Evolutionary conservation across 2,329 filamentous ascomycete genomes (phyloP), one percentile per base, ranked within the genome.

Genomic region (Mycosphaerella arachidis): DNA sequence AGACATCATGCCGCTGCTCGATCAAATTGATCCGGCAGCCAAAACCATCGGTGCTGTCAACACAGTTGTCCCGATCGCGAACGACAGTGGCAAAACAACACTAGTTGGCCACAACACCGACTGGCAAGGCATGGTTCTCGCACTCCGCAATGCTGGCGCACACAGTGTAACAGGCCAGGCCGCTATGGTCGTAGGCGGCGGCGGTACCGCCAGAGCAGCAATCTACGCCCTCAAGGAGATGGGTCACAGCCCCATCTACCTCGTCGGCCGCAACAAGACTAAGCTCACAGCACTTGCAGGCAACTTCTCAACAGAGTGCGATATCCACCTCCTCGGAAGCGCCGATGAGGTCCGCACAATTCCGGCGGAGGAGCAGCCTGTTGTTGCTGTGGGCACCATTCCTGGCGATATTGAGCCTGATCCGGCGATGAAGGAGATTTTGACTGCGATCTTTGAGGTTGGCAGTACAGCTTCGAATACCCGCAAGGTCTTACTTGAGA

Each of bases 41-140:
- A 84, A 84, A 64, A 80, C 85, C 31, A 97, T 99, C 63, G 94
- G 94, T 24, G 94, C 94, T 3, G 89, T 97, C 64, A 99, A 99
- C 78, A 99, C 94, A 18, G 88, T 99, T 69, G 85, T 96, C 30
- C 87, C 89, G 0, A 66, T 66, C 13, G 71, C 72, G 29, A 72
- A 76, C 7, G 78, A 74, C 3, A 61, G 68, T 18, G 76, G 53
- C 66, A 75, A 67, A 66, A 78, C 64, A 4, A 61, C 68, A 30
- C 84, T 97, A 3, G 74, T 90, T 16, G 94, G 94, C 48, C 90
- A 92, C 73, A 99, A 99, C 76, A 99, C 94, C 12, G 94, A 99
- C 78, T 99, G 92, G 89, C 84, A 86, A 70, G 94, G 94, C 63
- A 99, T 99, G 86, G 86, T 89, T 2, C 85, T 89, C 67, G 87